These are phyloP conservation scores for Solanum raphanifolium DNA, from an alignment of 257 asterid genomes.

Conservation along the genomic window DNA sequence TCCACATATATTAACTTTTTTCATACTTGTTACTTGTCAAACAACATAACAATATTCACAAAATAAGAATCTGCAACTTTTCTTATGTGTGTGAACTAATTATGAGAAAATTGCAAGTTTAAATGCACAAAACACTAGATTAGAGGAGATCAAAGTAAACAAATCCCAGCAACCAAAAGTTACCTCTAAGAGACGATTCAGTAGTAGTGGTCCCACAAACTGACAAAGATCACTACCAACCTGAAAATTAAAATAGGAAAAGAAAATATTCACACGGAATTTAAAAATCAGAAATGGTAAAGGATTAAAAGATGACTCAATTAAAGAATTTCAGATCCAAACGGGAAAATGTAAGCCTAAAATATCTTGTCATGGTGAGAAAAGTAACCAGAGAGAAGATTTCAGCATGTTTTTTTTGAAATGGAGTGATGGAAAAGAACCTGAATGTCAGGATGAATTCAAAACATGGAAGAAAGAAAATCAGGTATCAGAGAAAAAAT, in stretches of 20 bases:
- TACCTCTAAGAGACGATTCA: constrained; percentile 73
- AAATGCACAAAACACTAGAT: background rate
- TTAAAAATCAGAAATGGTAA: background rate
- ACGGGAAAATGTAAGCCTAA: background rate
- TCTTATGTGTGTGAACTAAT: background rate
- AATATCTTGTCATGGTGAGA: background rate
- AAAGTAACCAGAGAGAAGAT: background rate
- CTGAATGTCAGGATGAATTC: background rate
- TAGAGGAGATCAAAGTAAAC: background rate
- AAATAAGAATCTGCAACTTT: background rate
- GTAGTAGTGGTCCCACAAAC: constrained; percentile 74
- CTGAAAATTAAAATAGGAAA: constrained; percentile 25
- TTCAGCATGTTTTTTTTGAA: background rate
- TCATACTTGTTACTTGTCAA: background rate
- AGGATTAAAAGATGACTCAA: background rate
- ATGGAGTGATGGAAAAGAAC: background rate
- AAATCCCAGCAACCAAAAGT: background rate
- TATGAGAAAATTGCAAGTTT: background rate
- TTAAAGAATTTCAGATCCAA: background rate
- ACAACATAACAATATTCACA: background rate
- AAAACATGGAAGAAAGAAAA: background rate
- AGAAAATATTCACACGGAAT: background rate
- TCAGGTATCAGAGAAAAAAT: background rate
- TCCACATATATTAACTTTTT: background rate
- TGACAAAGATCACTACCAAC: constrained; percentile 80